phyloP scores from a whole-genome alignment of 495 filamentous ascomycete species.

The Staphylotrichum tortipilum region DNA sequence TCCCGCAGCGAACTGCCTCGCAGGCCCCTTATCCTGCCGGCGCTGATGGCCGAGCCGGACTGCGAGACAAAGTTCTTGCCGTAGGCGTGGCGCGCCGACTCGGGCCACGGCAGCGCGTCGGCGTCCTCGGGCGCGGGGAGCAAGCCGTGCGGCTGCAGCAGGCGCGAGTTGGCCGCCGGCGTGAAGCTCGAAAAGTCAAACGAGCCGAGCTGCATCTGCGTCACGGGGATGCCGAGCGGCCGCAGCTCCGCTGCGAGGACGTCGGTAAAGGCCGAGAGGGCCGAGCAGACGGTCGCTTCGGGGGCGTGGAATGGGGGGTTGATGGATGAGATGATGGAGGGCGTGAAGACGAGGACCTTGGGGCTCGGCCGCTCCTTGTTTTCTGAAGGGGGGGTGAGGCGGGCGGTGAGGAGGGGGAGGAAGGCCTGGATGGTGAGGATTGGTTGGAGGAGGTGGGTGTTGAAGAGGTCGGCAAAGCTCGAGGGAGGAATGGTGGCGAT shows the following conservation, averaged over 20 bases:
- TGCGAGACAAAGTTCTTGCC: constrained; percentile 49
- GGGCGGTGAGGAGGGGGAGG: constrained; percentile 64
- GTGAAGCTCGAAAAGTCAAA: constrained; percentile 57
- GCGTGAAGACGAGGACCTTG: constrained; percentile 72
- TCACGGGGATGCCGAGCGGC: constrained; percentile 63
- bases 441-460: constrained; percentile 85
- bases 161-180: constrained; percentile 28
- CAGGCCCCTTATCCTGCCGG: constrained; percentile 35
- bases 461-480: constrained; percentile 79
- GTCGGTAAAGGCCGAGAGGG: constrained; percentile 68
- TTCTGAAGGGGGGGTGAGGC: constrained; percentile 35
- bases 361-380: constrained; percentile 26
- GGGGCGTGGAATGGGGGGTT: constrained; percentile 75
- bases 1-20: constrained; percentile 62
- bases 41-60: constrained; percentile 35
- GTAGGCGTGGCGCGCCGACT: constrained; percentile 43
- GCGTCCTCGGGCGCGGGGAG: constrained; percentile 36
- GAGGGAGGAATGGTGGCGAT: constrained; percentile 75
- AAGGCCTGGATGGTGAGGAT: constrained; percentile 81
- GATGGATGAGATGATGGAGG: constrained; percentile 74
- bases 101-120: constrained; percentile 60
- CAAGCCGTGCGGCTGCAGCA: constrained; percentile 21
- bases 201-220: constrained; percentile 77
- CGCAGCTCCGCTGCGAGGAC: constrained; percentile 69
- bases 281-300: constrained; percentile 69